A percentile compares a stretch with the other conserved stretches of the same genome.
Conservation (phyloP, 1,139 yeast species). For the Yamadazyma triangularis region DNA sequence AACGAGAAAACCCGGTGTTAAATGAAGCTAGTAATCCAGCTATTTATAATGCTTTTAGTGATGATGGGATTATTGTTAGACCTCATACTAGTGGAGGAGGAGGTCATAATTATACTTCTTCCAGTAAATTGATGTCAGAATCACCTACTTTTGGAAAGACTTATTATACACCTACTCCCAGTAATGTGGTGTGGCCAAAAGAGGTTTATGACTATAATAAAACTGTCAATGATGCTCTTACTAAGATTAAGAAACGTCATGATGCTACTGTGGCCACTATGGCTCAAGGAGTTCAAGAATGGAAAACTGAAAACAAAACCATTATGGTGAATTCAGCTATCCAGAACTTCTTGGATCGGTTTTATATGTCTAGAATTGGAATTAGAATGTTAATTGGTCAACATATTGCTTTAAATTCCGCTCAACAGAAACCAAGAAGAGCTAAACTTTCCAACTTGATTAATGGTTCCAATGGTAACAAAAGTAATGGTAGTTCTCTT, state of each 20-base stretch:
- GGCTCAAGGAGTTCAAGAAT: constrained; percentile 89
- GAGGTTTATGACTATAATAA: constrained; percentile 73
- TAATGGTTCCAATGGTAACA: constrained; percentile 22
- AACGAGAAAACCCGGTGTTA: constrained; percentile 26
- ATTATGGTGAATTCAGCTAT: constrained; percentile 56
- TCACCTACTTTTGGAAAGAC: constrained; percentile 48
- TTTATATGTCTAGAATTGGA: constrained; percentile 84
- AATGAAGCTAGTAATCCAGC: constrained; percentile 35
- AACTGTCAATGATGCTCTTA: constrained; percentile 59
- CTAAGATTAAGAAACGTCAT: constrained; percentile 74
- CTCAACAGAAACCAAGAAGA: constrained; percentile 50
- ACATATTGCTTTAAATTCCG: constrained; percentile 74
- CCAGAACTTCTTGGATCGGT: constrained; percentile 74
- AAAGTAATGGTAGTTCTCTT: too few species aligned
- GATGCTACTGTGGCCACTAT: constrained; percentile 93
- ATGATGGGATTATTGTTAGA: constrained; percentile 51
- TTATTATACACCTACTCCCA: constrained; percentile 58
- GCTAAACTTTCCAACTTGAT: constrained; percentile 32
- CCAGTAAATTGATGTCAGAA: constrained; percentile 1
- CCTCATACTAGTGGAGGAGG: constrained; percentile 18
- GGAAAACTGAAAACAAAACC: constrained; percentile 60
- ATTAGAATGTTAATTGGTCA: constrained; percentile 88
- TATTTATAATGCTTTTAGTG: constrained; percentile 41
- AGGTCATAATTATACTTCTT: constrained; percentile 2
- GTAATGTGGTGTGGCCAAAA: constrained; percentile 60